Evolutionary conservation across 2,329 filamentous ascomycete species (phyloP).

Genomic region (Escovopsis weberi): DNA sequence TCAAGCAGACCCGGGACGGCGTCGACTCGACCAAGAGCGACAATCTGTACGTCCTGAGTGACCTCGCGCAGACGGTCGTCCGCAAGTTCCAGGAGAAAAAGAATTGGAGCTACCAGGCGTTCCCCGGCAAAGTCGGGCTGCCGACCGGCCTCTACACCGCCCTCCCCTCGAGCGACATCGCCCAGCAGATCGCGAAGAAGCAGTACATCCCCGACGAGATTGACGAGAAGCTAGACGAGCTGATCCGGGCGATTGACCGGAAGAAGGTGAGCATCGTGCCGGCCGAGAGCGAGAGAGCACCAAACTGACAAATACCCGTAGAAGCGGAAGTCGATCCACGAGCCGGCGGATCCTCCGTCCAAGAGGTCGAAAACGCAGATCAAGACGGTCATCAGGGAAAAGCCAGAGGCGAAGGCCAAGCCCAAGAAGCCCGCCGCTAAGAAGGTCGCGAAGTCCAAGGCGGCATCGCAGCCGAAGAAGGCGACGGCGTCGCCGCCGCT

Average conservation of each 20-base stretch:
- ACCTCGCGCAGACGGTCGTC: slow-evolving; percentile 71
- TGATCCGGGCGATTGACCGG: slow-evolving; percentile 50
- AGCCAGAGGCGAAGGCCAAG: slow-evolving; percentile 21
- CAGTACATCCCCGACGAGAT: slow-evolving; percentile 66
- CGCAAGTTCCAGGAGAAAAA: slow-evolving; percentile 76
- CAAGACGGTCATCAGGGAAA: slow-evolving; percentile 22
- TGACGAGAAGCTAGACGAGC: slow-evolving; percentile 60
- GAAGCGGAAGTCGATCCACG: slow-evolving; percentile 44
- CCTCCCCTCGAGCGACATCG: slow-evolving; percentile 61
- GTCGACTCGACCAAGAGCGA: slow-evolving; percentile 54
- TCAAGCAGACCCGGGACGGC: slow-evolving; percentile 79
- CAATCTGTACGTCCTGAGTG: slow-evolving; percentile 72
- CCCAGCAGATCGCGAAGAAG: slow-evolving; percentile 75
- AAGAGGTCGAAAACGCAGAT: slow-evolving; percentile 24
- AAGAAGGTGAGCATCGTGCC: slow-evolving; percentile 42
- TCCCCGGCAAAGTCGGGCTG: slow-evolving; percentile 65
- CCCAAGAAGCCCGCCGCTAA: slow-evolving; percentile 19
- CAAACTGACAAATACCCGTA: slow-evolving; percentile 12
- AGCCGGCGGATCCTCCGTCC: slow-evolving; percentile 29
- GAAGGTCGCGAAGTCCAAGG: slow-evolving; percentile 18
- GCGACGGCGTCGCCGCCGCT: slow-evolving; percentile 14
- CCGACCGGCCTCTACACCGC: slow-evolving; percentile 65
- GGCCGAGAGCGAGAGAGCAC: neutral
- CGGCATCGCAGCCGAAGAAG: slow-evolving; percentile 14
- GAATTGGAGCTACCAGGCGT: slow-evolving; percentile 75